Percentiles rank a stretch among this genome's conserved stretches.
Conservation (phyloP, 208 protist species). For the Angomonas deanei region DNA sequence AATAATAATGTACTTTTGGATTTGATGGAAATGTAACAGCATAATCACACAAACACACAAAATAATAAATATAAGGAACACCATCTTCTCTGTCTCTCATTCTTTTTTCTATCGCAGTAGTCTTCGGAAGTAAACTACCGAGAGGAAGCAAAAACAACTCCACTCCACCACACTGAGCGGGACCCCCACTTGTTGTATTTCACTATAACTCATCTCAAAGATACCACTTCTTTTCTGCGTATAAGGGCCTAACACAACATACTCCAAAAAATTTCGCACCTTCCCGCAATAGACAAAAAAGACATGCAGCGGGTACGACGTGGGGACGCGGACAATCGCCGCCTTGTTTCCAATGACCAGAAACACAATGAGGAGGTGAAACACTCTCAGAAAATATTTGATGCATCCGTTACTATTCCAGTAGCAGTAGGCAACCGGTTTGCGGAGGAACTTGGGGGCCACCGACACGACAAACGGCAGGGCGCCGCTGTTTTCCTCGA, state of each 20-base stretch:
- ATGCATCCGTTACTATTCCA: conserved; percentile 17
- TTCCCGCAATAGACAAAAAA: neutral
- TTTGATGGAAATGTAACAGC: too few relatives aligned
- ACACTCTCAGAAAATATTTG: conserved; percentile 36
- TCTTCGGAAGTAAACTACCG: too few relatives aligned
- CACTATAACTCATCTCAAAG: too few relatives aligned
- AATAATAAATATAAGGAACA: too few relatives aligned
- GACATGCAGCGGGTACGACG: neutral
- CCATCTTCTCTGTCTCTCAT: too few relatives aligned
- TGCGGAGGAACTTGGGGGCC: neutral
- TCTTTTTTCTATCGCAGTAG: too few relatives aligned
- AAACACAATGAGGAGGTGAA: conserved; percentile 13
- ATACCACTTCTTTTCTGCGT: too few relatives aligned
- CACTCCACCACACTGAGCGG: too few relatives aligned
- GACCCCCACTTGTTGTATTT: too few relatives aligned
- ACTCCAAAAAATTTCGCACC: neutral
- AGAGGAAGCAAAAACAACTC: too few relatives aligned
- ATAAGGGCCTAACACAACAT: neutral
- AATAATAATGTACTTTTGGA: too few relatives aligned
- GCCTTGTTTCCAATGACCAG: neutral
- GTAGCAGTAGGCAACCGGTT: conserved; percentile 7
- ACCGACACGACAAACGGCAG: neutral
- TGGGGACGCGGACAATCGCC: neutral
- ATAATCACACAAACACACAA: too few relatives aligned
- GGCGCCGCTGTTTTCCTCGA: neutral